Conservation (phyloP, 306 rosid genomes). For the Phaseolus lunatus region DNA sequence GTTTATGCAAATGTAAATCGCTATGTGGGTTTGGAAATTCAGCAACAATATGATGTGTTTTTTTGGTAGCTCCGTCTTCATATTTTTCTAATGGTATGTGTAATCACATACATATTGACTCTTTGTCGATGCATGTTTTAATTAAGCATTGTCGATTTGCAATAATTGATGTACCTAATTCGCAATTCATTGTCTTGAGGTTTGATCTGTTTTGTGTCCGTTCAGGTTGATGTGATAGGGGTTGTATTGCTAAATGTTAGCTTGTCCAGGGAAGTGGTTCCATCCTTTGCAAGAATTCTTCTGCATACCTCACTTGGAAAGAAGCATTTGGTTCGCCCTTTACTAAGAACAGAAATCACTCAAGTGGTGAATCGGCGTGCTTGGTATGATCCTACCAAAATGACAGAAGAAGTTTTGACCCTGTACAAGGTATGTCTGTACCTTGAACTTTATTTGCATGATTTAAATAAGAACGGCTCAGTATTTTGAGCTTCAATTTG, state of each 20-base stretch:
- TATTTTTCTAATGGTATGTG: background rate
- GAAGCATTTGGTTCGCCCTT: conserved; percentile 90
- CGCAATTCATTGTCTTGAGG: background rate
- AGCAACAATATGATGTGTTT: background rate
- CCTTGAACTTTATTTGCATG: conserved; percentile 16
- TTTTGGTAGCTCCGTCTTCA: background rate
- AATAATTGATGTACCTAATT: background rate
- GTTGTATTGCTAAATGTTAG: conserved; percentile 78
- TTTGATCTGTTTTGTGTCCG: conserved; percentile 4
- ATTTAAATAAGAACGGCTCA: conserved; percentile 23
- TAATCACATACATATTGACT: conserved; percentile 7
- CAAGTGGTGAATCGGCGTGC: conserved; percentile 94
- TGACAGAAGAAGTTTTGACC: conserved; percentile 73
- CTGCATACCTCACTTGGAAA: conserved; percentile 91
- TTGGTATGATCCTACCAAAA: conserved; percentile 83
- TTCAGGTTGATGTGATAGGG: conserved; percentile 80
- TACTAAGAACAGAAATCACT: conserved; percentile 82
- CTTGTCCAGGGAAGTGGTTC: conserved; percentile 91
- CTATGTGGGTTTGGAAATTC: conserved; percentile 10
- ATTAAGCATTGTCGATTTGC: conserved; percentile 4
- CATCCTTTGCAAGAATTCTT: conserved; percentile 91
- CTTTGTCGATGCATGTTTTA: conserved; percentile 17
- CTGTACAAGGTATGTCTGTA: conserved; percentile 72
- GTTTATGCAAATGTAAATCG: background rate
- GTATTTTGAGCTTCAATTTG: conserved; percentile 10